These are phyloP conservation scores for Carallia brachiata DNA, from an alignment of 345 rosid species.

Conservation along the genomic window DNA sequence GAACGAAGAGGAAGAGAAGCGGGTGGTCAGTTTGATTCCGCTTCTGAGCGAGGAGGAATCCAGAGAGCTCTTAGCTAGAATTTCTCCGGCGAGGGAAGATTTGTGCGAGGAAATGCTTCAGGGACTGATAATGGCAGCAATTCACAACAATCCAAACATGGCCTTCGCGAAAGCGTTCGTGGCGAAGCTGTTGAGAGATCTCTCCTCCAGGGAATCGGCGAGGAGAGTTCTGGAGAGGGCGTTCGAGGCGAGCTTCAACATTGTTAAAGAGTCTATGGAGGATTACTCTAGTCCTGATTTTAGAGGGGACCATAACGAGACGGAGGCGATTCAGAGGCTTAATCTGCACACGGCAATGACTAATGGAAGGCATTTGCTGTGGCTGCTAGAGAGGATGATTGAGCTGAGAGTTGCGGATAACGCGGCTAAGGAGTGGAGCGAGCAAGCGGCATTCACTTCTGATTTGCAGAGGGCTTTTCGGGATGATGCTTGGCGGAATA, in stretches of 20 bases:
- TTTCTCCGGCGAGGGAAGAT: constrained; percentile 32
- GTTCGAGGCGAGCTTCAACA: constrained; percentile 49
- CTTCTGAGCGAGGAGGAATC: constrained; percentile 49
- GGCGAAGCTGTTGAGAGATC: constrained; percentile 58
- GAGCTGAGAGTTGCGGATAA: constrained; percentile 64
- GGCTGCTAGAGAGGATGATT: constrained; percentile 79
- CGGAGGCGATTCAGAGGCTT: constrained; percentile 67
- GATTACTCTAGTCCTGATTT: constrained; percentile 70
- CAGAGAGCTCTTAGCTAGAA: constrained; percentile 51
- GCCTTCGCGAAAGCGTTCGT: constrained; percentile 65
- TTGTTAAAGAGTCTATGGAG: constrained; percentile 61
- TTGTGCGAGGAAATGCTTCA: constrained; percentile 62
- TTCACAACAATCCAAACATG: constrained; percentile 47
- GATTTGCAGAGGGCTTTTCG: constrained; percentile 61
- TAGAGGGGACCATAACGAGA: constrained; percentile 67
- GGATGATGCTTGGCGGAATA: constrained; percentile 67
- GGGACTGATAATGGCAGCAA: constrained; percentile 49
- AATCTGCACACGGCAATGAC: constrained; percentile 64
- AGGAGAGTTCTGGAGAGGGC: constrained; percentile 57
- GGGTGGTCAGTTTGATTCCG: constrained; percentile 46
- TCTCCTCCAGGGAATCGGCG: constrained; percentile 48
- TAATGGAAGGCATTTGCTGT: constrained; percentile 53
- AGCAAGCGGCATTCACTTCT: constrained; percentile 50
- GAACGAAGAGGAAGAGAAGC: constrained; percentile 61
- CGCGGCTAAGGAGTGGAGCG: constrained; percentile 69